phyloP scores from a whole-genome alignment of 106 monocot genomes.

The Cymbidium sinense region DNA sequence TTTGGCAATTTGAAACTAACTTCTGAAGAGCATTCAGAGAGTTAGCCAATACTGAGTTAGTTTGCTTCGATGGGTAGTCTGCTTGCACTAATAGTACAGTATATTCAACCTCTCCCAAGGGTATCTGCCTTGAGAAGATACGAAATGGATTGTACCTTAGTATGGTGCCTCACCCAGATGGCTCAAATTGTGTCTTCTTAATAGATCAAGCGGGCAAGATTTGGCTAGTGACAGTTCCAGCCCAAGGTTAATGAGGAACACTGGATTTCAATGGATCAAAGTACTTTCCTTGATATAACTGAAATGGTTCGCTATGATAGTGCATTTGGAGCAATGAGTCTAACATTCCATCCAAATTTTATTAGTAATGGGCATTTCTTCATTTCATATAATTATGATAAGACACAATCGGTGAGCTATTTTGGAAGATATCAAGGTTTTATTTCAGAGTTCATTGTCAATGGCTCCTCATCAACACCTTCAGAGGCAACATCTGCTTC shows the following conservation, averaged over 20 bases:
- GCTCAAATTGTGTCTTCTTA: slow-evolving; percentile 83
- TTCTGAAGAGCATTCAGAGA: too few species aligned
- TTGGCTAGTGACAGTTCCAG: slow-evolving; percentile 73
- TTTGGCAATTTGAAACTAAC: too few species aligned
- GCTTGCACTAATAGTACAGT: too few species aligned
- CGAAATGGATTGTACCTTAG: slow-evolving; percentile 66
- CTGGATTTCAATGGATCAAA: slow-evolving; percentile 46
- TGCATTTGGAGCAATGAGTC: slow-evolving; percentile 53
- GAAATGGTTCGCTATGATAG: slow-evolving; percentile 56
- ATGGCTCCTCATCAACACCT: slow-evolving; percentile 45
- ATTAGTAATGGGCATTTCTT: slow-evolving; percentile 60
- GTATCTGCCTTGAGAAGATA: too few species aligned
- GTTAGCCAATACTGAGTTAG: too few species aligned
- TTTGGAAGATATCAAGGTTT: slow-evolving; percentile 72
- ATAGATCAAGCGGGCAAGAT: slow-evolving; percentile 63
- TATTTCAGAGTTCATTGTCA: slow-evolving; percentile 58
- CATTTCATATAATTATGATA: slow-evolving; percentile 68
- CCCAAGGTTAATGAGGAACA: slow-evolving; percentile 48
- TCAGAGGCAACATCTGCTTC: slow-evolving; percentile 54
- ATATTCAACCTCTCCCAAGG: too few species aligned
- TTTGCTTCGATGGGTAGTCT: too few species aligned
- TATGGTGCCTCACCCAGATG: slow-evolving; percentile 82
- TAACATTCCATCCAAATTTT: slow-evolving; percentile 87
- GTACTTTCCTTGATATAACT: slow-evolving; percentile 77
- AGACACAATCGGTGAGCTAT: slow-evolving; percentile 40